phyloP scores from a whole-genome alignment of 441 rosid species.

The Adansonia grandidieri region DNA sequence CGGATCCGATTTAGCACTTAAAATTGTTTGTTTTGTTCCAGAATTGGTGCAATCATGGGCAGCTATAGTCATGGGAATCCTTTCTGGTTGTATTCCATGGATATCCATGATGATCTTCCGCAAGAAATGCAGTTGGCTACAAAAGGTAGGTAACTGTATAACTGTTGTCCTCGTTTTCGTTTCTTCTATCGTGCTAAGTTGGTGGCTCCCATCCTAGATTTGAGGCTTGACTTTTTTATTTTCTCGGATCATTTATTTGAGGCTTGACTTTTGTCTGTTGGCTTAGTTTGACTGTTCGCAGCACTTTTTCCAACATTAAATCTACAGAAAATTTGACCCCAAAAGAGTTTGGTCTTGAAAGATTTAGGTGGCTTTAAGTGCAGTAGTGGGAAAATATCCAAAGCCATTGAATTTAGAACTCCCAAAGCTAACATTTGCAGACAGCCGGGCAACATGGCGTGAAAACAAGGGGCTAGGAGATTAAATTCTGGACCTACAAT shows the following conservation, averaged over 20 bases:
- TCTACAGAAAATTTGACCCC: neutral
- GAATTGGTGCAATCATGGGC: conserved; percentile 92
- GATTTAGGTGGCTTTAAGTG: neutral
- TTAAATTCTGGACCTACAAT: neutral
- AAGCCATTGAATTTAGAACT: neutral
- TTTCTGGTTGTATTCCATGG: conserved; percentile 84
- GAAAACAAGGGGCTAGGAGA: neutral
- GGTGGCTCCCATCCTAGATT: neutral
- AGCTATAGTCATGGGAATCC: conserved; percentile 66
- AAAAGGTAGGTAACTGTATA: conserved; percentile 42
- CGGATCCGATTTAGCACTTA: neutral
- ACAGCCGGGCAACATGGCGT: neutral
- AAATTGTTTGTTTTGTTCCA: conserved; percentile 26
- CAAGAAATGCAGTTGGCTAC: conserved; percentile 62
- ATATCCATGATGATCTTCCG: conserved; percentile 88
- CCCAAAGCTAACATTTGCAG: neutral
- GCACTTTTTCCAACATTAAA: conserved; percentile 14
- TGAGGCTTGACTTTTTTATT: neutral
- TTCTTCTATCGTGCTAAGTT: neutral
- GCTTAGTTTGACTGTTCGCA: neutral
- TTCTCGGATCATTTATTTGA: neutral
- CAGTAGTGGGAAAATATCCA: neutral
- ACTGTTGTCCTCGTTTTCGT: neutral
- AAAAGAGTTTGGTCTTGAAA: neutral
- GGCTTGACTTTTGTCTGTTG: neutral